These are phyloP conservation scores for Aegilops bicornis DNA, from an alignment of 176 grass and related monocot species.

Conservation along the genomic window DNA sequence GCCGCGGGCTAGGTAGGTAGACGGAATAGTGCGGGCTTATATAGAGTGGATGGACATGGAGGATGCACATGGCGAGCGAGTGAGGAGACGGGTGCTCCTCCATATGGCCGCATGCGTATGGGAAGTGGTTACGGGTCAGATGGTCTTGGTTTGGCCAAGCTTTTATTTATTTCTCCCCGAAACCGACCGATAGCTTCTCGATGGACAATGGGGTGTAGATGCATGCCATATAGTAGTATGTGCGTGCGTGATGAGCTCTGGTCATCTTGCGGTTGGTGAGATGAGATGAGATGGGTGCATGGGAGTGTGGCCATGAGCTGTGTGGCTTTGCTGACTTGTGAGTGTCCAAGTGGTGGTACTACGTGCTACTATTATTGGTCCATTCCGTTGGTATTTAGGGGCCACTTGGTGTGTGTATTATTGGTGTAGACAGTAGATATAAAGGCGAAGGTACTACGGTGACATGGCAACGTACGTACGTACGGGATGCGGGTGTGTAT, in stretches of 20 bases:
- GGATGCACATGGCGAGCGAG: not conserved
- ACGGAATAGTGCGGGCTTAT: not conserved
- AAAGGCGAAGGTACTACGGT: not conserved
- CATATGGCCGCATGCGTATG: not conserved
- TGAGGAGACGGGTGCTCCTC: not conserved
- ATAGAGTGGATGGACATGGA: not conserved
- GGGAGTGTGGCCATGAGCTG: not conserved
- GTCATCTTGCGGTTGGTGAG: not conserved
- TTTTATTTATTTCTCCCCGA: not conserved
- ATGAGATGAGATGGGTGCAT: not conserved
- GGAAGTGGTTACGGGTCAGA: not conserved
- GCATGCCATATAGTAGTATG: not conserved
- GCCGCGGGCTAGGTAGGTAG: not conserved
- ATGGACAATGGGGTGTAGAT: not conserved
- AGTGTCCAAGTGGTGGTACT: no score
- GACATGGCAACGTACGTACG: constrained; percentile 18
- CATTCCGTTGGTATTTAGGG: not conserved
- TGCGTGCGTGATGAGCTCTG: not conserved
- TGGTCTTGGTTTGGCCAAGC: not conserved
- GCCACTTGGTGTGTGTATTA: not conserved
- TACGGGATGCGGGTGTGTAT: not conserved
- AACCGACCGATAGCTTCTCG: not conserved
- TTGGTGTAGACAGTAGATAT: not conserved
- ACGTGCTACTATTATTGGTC: not conserved
- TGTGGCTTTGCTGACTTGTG: not conserved